A percentile compares a stretch with the other conserved stretches of the same genome.
Evolutionary conservation across 345 rosid genomes (phyloP).

Genomic region (Citrus mangshanensis): DNA sequence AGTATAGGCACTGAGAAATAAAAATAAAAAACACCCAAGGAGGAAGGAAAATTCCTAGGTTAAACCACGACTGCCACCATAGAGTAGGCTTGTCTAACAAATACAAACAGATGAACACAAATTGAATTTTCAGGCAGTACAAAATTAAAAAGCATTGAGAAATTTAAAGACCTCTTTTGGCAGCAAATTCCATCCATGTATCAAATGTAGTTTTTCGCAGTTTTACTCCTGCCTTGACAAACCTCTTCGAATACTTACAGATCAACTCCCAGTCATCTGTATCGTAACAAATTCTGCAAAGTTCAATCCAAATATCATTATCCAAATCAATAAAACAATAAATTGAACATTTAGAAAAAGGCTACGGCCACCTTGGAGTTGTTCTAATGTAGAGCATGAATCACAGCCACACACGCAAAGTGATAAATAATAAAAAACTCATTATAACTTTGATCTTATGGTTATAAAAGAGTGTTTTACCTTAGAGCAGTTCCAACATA

Average conservation of each 20-base stretch:
- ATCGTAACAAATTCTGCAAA: slow-evolving; percentile 67
- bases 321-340: slow-evolving; percentile 4
- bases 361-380: too few species aligned
- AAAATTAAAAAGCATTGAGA: slow-evolving; percentile 5
- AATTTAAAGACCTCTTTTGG: slow-evolving; percentile 51
- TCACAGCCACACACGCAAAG: too few species aligned
- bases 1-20: neutral
- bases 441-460: too few species aligned
- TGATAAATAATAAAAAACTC: too few species aligned
- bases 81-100: neutral
- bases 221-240: slow-evolving; percentile 68
- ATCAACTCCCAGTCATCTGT: slow-evolving; percentile 63
- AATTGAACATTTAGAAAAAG: neutral
- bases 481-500: too few species aligned
- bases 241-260: slow-evolving; percentile 53
- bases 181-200: slow-evolving; percentile 79
- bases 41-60: too few species aligned
- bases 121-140: slow-evolving; percentile 1
- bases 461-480: too few species aligned
- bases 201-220: slow-evolving; percentile 65
- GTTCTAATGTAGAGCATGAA: too few species aligned
- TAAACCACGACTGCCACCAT: neutral
- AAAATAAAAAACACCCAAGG: too few species aligned
- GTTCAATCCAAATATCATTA: slow-evolving; percentile 16
- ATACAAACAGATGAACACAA: neutral